Conservation (phyloP, 805 yeast genomes). For the Candida ficus region DNA sequence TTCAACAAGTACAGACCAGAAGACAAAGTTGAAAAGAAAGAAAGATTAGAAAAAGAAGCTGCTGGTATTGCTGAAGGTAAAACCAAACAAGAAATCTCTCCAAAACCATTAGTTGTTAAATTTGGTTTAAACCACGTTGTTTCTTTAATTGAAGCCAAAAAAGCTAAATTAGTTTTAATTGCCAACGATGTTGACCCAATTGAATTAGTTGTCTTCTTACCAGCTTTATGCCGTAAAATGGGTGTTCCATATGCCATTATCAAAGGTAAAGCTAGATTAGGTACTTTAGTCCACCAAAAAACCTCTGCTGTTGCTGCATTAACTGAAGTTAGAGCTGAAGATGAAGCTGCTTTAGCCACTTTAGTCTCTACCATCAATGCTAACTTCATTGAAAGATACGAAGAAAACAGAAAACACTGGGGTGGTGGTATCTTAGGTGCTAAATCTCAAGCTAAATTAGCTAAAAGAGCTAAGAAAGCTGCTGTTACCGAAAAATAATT, state of each 20-base stretch:
- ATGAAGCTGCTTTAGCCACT: slow-evolving; percentile 91
- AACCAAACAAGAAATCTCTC: slow-evolving; percentile 92
- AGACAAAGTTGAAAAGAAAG: slow-evolving; percentile 96
- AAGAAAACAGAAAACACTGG: slow-evolving; percentile 97
- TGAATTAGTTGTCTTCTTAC: slow-evolving; percentile 94
- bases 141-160: slow-evolving; percentile 95
- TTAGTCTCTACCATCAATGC: slow-evolving; percentile 89
- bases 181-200: slow-evolving; percentile 99
- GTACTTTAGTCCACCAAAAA: slow-evolving; percentile 96
- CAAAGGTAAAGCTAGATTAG: slow-evolving; percentile 98
- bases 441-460: slow-evolving; percentile 83
- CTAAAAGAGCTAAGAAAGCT: slow-evolving; percentile 20
- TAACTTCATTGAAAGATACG: slow-evolving; percentile 91
- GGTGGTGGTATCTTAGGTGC: slow-evolving; percentile 99
- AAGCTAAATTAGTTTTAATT: slow-evolving; percentile 93
- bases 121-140: slow-evolving; percentile 99
- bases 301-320: slow-evolving; percentile 96
- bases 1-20: slow-evolving; percentile 99
- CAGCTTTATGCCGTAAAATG: slow-evolving; percentile 99
- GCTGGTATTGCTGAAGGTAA: slow-evolving; percentile 98
- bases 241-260: slow-evolving; percentile 98
- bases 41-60: slow-evolving; percentile 97
- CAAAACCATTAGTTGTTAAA: slow-evolving; percentile 95
- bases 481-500: slow-evolving; percentile 15
- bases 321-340: slow-evolving; percentile 92